These are phyloP conservation scores for Suhomyces sp. DNA, from an alignment of 805 yeast species.

Conservation along the genomic window DNA sequence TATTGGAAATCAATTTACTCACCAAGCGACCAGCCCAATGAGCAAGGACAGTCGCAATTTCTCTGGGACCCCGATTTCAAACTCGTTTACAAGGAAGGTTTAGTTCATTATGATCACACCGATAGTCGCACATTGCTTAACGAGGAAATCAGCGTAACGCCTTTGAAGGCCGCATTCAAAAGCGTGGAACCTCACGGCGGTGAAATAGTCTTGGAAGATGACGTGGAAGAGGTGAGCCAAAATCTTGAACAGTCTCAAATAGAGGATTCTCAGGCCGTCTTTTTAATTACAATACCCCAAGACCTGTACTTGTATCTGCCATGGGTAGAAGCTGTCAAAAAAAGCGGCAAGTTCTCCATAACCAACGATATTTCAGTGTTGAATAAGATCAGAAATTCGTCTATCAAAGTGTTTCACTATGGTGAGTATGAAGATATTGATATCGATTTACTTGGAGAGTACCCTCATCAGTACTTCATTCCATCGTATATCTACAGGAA, in stretches of 20 bases:
- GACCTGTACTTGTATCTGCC: constrained; percentile 44
- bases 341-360: constrained; percentile 14
- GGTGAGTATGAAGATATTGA: constrained; percentile 90
- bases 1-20: constrained; percentile 70
- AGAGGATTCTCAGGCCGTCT: constrained; percentile 5
- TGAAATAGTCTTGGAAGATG: constrained; percentile 47
- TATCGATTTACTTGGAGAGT: constrained; percentile 55
- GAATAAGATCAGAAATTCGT: constrained; percentile 11
- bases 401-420: constrained; percentile 58
- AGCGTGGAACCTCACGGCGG: constrained; percentile 52
- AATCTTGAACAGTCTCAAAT: neutral
- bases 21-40: constrained; percentile 16
- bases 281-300: constrained; percentile 38
- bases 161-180: constrained; percentile 65
- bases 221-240: constrained; percentile 2
- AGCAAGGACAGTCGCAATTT: constrained; percentile 45
- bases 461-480: constrained; percentile 51
- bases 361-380: constrained; percentile 20
- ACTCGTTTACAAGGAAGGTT: constrained; percentile 54
- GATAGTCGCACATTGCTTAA: constrained; percentile 71
- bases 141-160: constrained; percentile 55
- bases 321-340: constrained; percentile 33
- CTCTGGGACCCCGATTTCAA: constrained; percentile 84
- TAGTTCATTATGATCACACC: constrained; percentile 40
- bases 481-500: constrained; percentile 87